Percentiles rank a stretch among this genome's conserved stretches.
Conservation (phyloP, 495 filamentous ascomycete species). For the Trichoderma erinaceum region DNA sequence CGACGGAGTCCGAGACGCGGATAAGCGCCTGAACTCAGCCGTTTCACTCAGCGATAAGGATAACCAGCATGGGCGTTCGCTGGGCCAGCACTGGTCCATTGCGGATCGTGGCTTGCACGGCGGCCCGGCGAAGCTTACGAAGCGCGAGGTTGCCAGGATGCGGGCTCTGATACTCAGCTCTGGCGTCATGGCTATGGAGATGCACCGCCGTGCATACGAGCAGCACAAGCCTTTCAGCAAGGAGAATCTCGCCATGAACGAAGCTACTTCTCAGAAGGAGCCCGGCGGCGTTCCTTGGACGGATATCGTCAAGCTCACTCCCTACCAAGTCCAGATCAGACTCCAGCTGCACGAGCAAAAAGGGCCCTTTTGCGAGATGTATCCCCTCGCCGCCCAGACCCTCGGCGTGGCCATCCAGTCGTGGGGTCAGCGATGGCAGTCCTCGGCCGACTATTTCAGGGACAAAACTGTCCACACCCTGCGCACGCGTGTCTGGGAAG, state of each 20-base stretch:
- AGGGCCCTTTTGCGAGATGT: conserved; percentile 56
- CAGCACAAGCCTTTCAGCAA: conserved; percentile 8
- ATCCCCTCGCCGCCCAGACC: conserved; percentile 60
- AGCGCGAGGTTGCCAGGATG: conserved; percentile 67
- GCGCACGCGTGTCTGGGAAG: conserved; percentile 30
- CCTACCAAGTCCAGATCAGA: conserved; percentile 21
- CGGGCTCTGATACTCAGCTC: conserved; percentile 70
- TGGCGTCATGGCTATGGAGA: conserved; percentile 78
- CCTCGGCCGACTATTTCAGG: conserved; percentile 40
- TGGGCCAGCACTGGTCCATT: conserved; percentile 61
- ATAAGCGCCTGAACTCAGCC: conserved; percentile 26
- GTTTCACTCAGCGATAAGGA: conserved; percentile 18
- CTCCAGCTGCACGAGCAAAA: conserved; percentile 33
- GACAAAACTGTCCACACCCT: conserved; percentile 29
- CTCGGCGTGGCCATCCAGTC: conserved; percentile 52
- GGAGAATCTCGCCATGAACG: conserved; percentile 4
- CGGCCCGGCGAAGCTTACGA: conserved; percentile 39
- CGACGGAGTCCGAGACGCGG: conserved; percentile 23
- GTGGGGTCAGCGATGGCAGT: conserved; percentile 49
- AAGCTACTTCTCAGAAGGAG: conserved; percentile 16
- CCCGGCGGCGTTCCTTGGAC: conserved; percentile 25
- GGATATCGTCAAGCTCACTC: conserved; percentile 30
- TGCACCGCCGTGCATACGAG: conserved; percentile 57
- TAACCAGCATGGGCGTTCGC: not conserved
- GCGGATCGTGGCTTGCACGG: conserved; percentile 48